Conservation (phyloP, 495 filamentous ascomycete genomes). For the Penicillium angulare region DNA sequence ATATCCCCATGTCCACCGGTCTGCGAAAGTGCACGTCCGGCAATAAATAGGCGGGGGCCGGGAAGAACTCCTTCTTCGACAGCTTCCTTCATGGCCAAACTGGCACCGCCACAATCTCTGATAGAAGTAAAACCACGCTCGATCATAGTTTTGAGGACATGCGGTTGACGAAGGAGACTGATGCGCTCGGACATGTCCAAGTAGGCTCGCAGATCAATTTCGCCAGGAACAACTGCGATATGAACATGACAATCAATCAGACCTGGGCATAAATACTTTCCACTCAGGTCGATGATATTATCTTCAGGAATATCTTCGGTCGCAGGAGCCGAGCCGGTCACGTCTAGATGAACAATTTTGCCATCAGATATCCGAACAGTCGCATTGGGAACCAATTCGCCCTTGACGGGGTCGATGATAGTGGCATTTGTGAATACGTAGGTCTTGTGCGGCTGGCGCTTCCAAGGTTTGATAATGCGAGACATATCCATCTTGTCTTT, state of each 20-base stretch:
- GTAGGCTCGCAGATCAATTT: conserved; percentile 21
- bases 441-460: conserved; percentile 16
- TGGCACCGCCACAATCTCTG: conserved; percentile 53
- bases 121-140: conserved; percentile 52
- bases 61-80: conserved; percentile 45
- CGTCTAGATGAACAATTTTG: conserved; percentile 18
- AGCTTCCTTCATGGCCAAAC: conserved; percentile 46
- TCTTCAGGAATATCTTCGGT: conserved; percentile 1
- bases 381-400: conserved; percentile 20
- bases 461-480: conserved; percentile 33
- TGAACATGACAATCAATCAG: conserved; percentile 62
- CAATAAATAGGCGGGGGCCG: conserved; percentile 47
- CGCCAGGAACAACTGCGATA: conserved; percentile 45
- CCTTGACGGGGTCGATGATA: conserved; percentile 29
- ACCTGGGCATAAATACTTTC: conserved; percentile 52
- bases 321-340: not conserved
- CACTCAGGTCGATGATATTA: conserved; percentile 35
- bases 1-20: conserved; percentile 55
- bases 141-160: conserved; percentile 39
- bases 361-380: conserved; percentile 26
- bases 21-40: conserved; percentile 43
- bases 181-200: conserved; percentile 19
- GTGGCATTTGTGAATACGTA: conserved; percentile 30
- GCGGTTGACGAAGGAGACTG: conserved; percentile 14
- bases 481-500: conserved; percentile 15